Evolutionary conservation across 352 stramenopile species (phyloP).

Genomic region (Pseudoperonospora humuli): DNA sequence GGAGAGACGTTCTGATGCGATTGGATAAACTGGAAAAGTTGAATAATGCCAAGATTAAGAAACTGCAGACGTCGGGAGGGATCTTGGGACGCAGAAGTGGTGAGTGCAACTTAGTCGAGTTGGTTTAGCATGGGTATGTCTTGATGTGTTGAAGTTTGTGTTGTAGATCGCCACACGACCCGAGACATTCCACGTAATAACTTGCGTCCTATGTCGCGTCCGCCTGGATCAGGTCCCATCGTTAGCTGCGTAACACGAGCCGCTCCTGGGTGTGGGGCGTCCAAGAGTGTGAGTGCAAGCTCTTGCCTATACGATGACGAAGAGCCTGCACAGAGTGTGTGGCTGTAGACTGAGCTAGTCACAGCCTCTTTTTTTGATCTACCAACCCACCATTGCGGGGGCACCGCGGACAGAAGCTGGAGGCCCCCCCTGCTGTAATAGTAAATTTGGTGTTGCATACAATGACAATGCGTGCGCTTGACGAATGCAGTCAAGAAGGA

Average conservation of each 20-base stretch:
- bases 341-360: conserved; percentile 42
- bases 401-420: conserved; percentile 24
- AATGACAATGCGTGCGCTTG: conserved; percentile 30
- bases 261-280: conserved; percentile 37
- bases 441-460: conserved; percentile 31
- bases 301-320: conserved; percentile 53
- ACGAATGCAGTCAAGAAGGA: conserved; percentile 32
- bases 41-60: conserved; percentile 39
- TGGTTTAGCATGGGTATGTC: no score
- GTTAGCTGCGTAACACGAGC: conserved; percentile 35
- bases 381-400: conserved; percentile 7
- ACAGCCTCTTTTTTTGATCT: conserved; percentile 5
- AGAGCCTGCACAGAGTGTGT: conserved; percentile 63
- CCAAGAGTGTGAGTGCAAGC: conserved; percentile 67
- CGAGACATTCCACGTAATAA: conserved; percentile 31
- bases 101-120: no score
- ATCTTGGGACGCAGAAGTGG: conserved; percentile 30
- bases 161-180: conserved; percentile 28
- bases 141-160: neutral
- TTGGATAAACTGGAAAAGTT: conserved; percentile 40
- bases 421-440: conserved; percentile 35
- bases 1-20: conserved; percentile 70
- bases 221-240: conserved; percentile 32
- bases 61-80: conserved; percentile 24
- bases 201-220: conserved; percentile 47